phyloP scores from a whole-genome alignment of 225 moss, liverwort and hornwort species.

The Polytrichum commune region DNA sequence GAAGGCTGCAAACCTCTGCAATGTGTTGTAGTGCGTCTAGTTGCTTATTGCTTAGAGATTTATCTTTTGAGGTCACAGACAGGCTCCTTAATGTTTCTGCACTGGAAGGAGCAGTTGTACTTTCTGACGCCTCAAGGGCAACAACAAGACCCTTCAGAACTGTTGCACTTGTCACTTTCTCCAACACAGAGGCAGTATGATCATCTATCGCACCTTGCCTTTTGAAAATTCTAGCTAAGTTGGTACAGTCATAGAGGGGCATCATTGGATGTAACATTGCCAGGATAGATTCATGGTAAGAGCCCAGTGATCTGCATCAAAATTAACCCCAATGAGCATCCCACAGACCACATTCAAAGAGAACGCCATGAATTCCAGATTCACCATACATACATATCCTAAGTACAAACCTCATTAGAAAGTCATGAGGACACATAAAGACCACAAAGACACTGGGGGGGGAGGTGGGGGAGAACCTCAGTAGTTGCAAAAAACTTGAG shows the following conservation, averaged over 20 bases:
- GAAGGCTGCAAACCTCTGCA: constrained; percentile 26
- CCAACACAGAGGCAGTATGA: constrained; percentile 39
- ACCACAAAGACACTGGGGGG: neutral
- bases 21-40: constrained; percentile 43
- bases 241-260: constrained; percentile 47
- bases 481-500: constrained; percentile 38
- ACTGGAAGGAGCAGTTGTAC: constrained; percentile 8
- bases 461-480: constrained; percentile 47
- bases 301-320: constrained; percentile 37
- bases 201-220: constrained; percentile 61
- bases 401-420: too few relatives aligned
- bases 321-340: too few relatives aligned
- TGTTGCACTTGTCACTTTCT: constrained; percentile 27
- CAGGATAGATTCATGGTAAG: constrained; percentile 43
- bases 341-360: neutral
- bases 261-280: constrained; percentile 61
- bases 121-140: constrained; percentile 45
- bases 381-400: too few relatives aligned
- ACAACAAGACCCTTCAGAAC: constrained; percentile 53
- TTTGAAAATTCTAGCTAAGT: constrained; percentile 45
- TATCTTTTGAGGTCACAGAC: constrained; percentile 1
- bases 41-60: constrained; percentile 30
- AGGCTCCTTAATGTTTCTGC: neutral
- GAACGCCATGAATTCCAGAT: too few relatives aligned
- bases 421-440: neutral